Evolutionary conservation across 306 rosid species (phyloP).

Genomic region (Mimosa pudica): DNA sequence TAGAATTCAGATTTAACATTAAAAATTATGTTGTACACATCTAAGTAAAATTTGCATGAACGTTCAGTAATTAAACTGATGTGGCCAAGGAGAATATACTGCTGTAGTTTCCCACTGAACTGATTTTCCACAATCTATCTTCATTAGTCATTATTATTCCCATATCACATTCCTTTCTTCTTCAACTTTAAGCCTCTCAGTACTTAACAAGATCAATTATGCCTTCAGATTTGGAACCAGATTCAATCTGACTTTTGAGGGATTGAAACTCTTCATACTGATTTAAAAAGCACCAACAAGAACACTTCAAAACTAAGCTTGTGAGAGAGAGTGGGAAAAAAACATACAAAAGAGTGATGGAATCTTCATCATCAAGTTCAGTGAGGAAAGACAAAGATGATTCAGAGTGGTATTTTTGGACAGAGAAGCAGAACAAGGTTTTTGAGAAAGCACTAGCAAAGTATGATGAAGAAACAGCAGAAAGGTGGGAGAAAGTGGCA

Average conservation of each 20-base stretch:
- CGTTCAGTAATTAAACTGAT: neutral
- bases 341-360: slow-evolving; percentile 37
- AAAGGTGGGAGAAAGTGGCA: slow-evolving; percentile 58
- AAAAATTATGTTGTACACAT: neutral
- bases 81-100: neutral
- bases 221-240: slow-evolving; percentile 43
- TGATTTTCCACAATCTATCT: neutral
- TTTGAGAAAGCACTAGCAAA: slow-evolving; percentile 63
- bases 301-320: neutral
- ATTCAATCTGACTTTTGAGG: slow-evolving; percentile 36
- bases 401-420: slow-evolving; percentile 45
- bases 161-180: neutral
- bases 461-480: slow-evolving; percentile 57
- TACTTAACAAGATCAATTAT: neutral
- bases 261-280: slow-evolving; percentile 30
- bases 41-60: neutral
- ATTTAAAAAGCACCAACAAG: slow-evolving; percentile 35
- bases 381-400: slow-evolving; percentile 35
- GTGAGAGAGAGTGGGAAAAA: neutral
- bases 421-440: slow-evolving; percentile 53
- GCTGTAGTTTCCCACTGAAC: neutral
- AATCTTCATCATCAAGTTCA: slow-evolving; percentile 40
- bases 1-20: neutral
- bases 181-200: neutral
- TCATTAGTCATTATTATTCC: neutral